Evolutionary conservation across 179 eudicot genomes (phyloP), one percentile per base, ranked within the genome.

Genomic region (Amaranthus tricolor): DNA sequence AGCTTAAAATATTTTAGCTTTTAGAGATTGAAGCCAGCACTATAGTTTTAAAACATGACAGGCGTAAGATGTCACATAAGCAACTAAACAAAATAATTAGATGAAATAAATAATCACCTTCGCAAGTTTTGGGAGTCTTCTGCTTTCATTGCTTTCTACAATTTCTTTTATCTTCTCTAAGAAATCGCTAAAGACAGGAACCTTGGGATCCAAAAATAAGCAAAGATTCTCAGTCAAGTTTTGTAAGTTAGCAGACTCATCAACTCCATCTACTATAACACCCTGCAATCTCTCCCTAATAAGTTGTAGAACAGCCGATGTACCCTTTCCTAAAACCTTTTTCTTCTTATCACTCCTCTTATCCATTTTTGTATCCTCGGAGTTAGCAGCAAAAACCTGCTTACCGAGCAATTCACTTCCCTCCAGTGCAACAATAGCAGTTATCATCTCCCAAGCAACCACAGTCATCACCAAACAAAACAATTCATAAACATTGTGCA

Each of bases 101-200:
- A 52, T 15, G 3, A 52, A 54, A 20, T 49, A 68, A 56, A 71
- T 20, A 48, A 21, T 69, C 88, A 90, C 96, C 97, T 93, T 95
- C 10, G 97, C 89, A 73, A 95, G 83, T 89, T 95, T 95, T 11
- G 99, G 99, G 78, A 93, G 92, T 81, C 98, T 84, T 82, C 98
- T 84, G 67, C 86, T 93, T 80, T 95, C 99, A 82, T 95, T 95
- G 80, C 95, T 91, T 83, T 95, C 97, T 13, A 95, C 90, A 58
- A 93, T 85, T 74, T 93, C 97, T 74, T 91, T 95, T 68, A 95
- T 85, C 82, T 87, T 93, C 62, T 80, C 72, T 12, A 85, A 51
- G 57, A 93, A 77, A 66, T 74, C 76, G 7, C 62, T 80, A 75
- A 91, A 86, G 12, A 76, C 88, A 15, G 76, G 68, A 62, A 73